Base-by-base conservation (phyloP, 75 land plant species). In the Selaginella moellendorffii region DNA sequence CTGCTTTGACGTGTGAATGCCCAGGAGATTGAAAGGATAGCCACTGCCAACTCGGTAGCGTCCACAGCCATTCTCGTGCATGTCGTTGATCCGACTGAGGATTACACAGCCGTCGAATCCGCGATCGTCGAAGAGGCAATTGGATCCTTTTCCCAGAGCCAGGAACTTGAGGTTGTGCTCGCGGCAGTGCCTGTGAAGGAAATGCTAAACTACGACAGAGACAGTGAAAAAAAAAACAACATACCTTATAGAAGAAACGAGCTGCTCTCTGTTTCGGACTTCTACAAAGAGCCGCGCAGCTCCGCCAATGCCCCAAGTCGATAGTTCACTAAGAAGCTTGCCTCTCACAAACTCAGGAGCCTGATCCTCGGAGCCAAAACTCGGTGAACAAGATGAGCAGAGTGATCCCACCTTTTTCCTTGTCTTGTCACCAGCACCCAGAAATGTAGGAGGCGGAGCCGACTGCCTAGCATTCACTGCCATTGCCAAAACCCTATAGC, bases 261-360 rank as follows among this genome's bases (percentile, higher is more conserved):
- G 69, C 30, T 82, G 79, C 30, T 52, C 10, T 23, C 69, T 65
- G 23, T 54, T 54, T 28, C 62, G 62, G 52, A 78, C 75, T 64
- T 85, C 74, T 28, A 70, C 66, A 52, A 80, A 85, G 70, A 70
- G 64, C 53, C 73, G 72, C 24, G 82, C 81, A 27, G 85, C 85
- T 24, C 85, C 88, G 2, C 88, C 85, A 27, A 85, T 78, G 29
- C 83, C 83, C 82, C 80, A 85, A 9, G 74, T 85, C 64, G 79
- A 61, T 61, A 85, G 56, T 52, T 82, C 85, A 22, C 74, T 77
- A 42, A 85, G 77, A 21, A 63, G 67, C 66, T 75, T 78, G 9
- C 78, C 80, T 5, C 10, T 5, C 5, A 36, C 46, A 36, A 36
- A 14, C 46, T 36, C 46, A 36, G 46, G 46, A 36, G 14, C 46